Conservation (phyloP, 2,329 filamentous ascomycete genomes). For the Bipolaris gigantea region DNA sequence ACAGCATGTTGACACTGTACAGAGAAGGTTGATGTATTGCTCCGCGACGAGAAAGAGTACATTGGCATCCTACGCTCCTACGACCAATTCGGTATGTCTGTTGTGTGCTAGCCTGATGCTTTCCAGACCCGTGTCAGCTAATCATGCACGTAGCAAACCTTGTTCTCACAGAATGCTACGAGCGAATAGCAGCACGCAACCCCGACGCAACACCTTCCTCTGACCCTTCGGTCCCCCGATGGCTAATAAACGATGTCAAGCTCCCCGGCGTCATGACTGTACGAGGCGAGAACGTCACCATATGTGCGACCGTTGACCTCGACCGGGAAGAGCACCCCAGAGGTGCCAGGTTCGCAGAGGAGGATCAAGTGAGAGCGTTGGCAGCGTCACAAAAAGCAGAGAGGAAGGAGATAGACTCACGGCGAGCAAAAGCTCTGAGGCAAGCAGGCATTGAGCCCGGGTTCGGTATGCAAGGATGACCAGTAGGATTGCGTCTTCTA, state of each 20-base stretch:
- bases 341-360: slow-evolving; percentile 67
- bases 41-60: slow-evolving; percentile 91
- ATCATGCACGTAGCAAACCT: slow-evolving; percentile 71
- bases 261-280: slow-evolving; percentile 89
- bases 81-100: slow-evolving; percentile 86
- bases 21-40: slow-evolving; percentile 93
- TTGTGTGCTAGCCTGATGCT: background rate
- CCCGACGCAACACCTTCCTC: slow-evolving; percentile 29
- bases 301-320: slow-evolving; percentile 94
- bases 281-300: slow-evolving; percentile 92
- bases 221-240: slow-evolving; percentile 32
- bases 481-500: background rate
- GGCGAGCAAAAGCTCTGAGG: slow-evolving; percentile 66
- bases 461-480: slow-evolving; percentile 72
- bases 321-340: slow-evolving; percentile 92
- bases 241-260: slow-evolving; percentile 78
- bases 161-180: slow-evolving; percentile 88
- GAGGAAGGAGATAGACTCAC: slow-evolving; percentile 58
- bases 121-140: slow-evolving; percentile 7
- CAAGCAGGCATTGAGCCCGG: slow-evolving; percentile 60
- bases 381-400: slow-evolving; percentile 72
- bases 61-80: slow-evolving; percentile 91
- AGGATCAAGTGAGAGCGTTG: slow-evolving; percentile 71
- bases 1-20: slow-evolving; percentile 23
- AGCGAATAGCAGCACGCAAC: slow-evolving; percentile 76